Evolutionary conservation across 306 rosid genomes (phyloP), one percentile per base, ranked within the genome.

Genomic region (Lathyrus tuberosus): DNA sequence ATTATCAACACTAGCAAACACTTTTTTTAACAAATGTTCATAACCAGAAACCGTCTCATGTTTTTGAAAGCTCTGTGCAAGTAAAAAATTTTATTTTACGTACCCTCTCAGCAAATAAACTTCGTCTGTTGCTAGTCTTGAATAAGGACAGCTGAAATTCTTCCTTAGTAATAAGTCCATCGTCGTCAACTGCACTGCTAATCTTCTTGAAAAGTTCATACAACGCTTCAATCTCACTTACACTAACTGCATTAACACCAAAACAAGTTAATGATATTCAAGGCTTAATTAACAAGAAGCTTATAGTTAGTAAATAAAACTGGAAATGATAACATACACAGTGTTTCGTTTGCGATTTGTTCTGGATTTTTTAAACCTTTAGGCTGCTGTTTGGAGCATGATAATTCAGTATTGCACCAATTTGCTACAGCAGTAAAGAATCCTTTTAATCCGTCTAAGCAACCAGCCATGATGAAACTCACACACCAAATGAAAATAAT

Each of bases 91-190:
- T 52, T 41, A 71, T 70, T 54, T 52, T 31, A 71, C 75, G 24
- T 78, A 88, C 97, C 89, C 96, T 84, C 67, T 88, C 97, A 8
- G 92, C 96, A 86, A 88, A 88, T 82, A 91, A 85, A 66, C 97
- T 88, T 69, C 84, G 87, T 74, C 86, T 91, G 70, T 88, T 77
- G 81, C 72, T 80, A 44, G 96, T 85, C 84, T 91, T 91, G 86
- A 86, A 88, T 62, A 91, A 53, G 56, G 96, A 92, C 63, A 91
- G 67, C 73, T 88, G 92, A 77, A 91, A 91, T 70, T 88, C 96
- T 69, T 91, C 97, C 96, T 91, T 91, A 72, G 83, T 86, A 70
- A 91, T 88, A 28, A 91, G 79, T 61, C 97, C 97, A 56, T 91
- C 90, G 11, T 91, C 97, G 64, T 74, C 65, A 67, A 91, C 82